These are phyloP conservation scores for Musa schizocarpa DNA, from an alignment of 176 grass and related monocot species.

Conservation along the genomic window DNA sequence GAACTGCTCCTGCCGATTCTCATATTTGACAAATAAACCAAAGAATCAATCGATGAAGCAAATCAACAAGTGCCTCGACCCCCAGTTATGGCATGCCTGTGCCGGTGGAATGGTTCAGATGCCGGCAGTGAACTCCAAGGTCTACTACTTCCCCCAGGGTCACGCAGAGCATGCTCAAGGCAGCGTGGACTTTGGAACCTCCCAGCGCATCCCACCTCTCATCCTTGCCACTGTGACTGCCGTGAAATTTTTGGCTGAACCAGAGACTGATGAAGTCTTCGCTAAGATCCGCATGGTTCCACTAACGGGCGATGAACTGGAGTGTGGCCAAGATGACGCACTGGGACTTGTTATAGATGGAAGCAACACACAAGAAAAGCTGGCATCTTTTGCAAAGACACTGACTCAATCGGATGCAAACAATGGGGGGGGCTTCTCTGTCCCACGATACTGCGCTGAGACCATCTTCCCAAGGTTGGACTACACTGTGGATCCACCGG, in stretches of 20 bases:
- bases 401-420: slow-evolving; percentile 98
- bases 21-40: background rate
- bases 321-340: slow-evolving; percentile 18
- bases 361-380: slow-evolving; percentile 37
- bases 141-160: slow-evolving; percentile 96
- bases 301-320: slow-evolving; percentile 15
- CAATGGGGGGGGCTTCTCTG: slow-evolving; percentile 94
- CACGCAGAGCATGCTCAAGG: slow-evolving; percentile 68
- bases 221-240: slow-evolving; percentile 45
- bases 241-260: slow-evolving; percentile 62
- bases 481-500: slow-evolving; percentile 84
- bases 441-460: slow-evolving; percentile 96
- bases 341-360: slow-evolving; percentile 10
- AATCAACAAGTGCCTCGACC: slow-evolving; percentile 52
- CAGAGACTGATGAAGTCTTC: slow-evolving; percentile 63
- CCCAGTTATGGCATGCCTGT: slow-evolving; percentile 88
- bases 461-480: slow-evolving; percentile 95
- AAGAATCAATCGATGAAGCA: slow-evolving; percentile 44
- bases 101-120: slow-evolving; percentile 84
- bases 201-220: slow-evolving; percentile 31
- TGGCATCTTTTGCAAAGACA: slow-evolving; percentile 88
- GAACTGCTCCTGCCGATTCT: background rate
- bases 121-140: slow-evolving; percentile 49
- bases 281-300: slow-evolving; percentile 59
- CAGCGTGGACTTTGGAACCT: slow-evolving; percentile 13